A percentile compares a stretch with the other conserved stretches of the same genome.
Evolutionary conservation across 495 filamentous ascomycete species (phyloP).

Genomic region (Daldinia concentrica): DNA sequence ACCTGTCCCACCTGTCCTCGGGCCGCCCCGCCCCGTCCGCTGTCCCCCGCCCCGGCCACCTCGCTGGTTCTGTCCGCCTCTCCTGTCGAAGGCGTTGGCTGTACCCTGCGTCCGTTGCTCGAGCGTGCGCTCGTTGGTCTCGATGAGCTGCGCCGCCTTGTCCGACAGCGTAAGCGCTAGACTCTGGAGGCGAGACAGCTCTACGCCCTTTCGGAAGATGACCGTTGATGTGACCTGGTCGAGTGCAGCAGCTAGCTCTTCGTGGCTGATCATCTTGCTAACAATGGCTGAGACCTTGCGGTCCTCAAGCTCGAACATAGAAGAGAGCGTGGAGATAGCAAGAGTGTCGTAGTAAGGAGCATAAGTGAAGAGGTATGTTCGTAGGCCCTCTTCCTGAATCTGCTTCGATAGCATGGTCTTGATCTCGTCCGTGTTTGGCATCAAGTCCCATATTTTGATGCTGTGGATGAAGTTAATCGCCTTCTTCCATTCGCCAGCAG

Average conservation of each 20-base stretch:
- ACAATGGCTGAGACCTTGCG: constrained; percentile 94
- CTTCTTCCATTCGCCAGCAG: constrained; percentile 98
- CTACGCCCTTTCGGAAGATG: constrained; percentile 99
- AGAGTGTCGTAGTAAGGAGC: constrained; percentile 99
- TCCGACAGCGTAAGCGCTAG: constrained; percentile 92
- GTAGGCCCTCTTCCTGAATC: constrained; percentile 96
- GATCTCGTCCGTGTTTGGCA: constrained; percentile 87
- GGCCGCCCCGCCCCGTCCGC: constrained; percentile 74
- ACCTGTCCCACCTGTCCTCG: constrained; percentile 59
- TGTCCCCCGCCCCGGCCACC: constrained; percentile 75
- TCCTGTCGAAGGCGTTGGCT: constrained; percentile 91
- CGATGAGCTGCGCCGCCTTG: constrained; percentile 94
- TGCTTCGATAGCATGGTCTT: constrained; percentile 96
- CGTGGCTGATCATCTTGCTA: constrained; percentile 99
- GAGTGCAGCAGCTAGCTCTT: constrained; percentile 93
- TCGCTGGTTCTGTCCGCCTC: constrained; percentile 78
- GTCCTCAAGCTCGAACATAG: constrained; percentile 93
- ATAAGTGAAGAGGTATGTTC: constrained; percentile 99
- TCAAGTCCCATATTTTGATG: constrained; percentile 99
- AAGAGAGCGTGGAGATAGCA: constrained; percentile 80
- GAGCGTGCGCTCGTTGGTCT: constrained; percentile 94
- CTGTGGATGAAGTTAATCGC: constrained; percentile 88
- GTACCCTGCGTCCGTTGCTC: constrained; percentile 97
- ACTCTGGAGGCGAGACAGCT: constrained; percentile 94
- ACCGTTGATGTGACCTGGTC: constrained; percentile 98